Evolutionary conservation across 2,329 filamentous ascomycete genomes (phyloP), one percentile per base, ranked within the genome.

Genomic region (Coniochaeta ligniaria): DNA sequence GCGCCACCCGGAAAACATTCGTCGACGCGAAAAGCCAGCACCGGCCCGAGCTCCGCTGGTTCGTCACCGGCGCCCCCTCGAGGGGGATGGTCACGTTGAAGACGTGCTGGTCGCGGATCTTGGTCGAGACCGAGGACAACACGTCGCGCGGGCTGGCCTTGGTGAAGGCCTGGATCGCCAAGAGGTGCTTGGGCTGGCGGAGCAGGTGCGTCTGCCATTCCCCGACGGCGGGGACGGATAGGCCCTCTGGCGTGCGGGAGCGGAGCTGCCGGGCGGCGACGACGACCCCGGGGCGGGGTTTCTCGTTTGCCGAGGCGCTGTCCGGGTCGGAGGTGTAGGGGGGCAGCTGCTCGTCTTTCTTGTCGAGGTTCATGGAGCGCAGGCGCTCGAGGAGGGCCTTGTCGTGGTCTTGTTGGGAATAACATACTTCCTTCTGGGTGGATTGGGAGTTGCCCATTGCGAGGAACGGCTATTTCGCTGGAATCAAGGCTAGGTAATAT

Each of bases 21-120:
- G 91, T 95, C 5, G 90, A 86, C 1, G 92, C 92, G 67, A 96
- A 96, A 64, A 96, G 84, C 92, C 92, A 96, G 79, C 92, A 96
- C 64, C 92, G 83, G 8, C 92, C 92, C 2, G 89, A 92, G 8
- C 84, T 84, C 36, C 88, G 82, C 76, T 96, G 92, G 72, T 96
- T 93, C 0, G 92, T 96, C 63, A 96, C 88, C 0, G 92, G 92
- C 0, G 80, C 82, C 57, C 92, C 92, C 73, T 96, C 92, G 60
- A 90, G 81, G 0, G 91, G 89, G 62, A 96, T 92, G 72, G 86
- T 86, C 72, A 92, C 76, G 70, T 93, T 96, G 85, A 92, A 96
- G 63, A 89, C 82, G 60, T 96, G 92, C 60, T 85, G 88, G 71
- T 95, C 89, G 45, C 82, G 75, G 62, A 91, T 83, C 60, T 83